A percentile compares a stretch with the other conserved stretches of the same genome.
These are phyloP conservation scores for Oemleria cerasiformis DNA, from an alignment of 306 rosid species.

Conservation along the genomic window DNA sequence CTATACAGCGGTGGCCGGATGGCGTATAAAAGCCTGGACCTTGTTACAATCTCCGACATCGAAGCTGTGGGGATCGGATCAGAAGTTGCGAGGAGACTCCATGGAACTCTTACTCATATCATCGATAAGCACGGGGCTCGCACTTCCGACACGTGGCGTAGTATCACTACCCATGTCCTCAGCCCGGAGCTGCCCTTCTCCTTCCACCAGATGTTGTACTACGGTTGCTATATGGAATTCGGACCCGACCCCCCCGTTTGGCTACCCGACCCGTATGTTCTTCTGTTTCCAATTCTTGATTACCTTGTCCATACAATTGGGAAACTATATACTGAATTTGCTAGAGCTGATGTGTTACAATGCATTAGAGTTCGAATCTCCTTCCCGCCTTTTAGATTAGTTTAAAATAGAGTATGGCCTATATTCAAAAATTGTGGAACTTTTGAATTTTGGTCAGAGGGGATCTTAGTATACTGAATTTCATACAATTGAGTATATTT, in stretches of 20 bases:
- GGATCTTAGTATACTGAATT: neutral
- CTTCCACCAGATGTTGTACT: conserved; percentile 78
- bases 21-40: conserved; percentile 50
- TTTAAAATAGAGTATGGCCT: too few relatives aligned
- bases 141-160: conserved; percentile 71
- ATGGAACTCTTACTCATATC: conserved; percentile 42
- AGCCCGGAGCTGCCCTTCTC: conserved; percentile 74
- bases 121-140: conserved; percentile 39
- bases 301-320: too few relatives aligned
- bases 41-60: conserved; percentile 53
- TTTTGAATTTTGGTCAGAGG: neutral
- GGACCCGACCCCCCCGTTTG: conserved; percentile 95
- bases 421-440: too few relatives aligned
- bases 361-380: too few relatives aligned
- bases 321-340: too few relatives aligned
- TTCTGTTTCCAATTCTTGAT: neutral
- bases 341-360: too few relatives aligned
- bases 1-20: conserved; percentile 19
- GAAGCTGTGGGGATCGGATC: conserved; percentile 50
- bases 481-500: neutral
- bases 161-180: conserved; percentile 52
- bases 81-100: conserved; percentile 44
- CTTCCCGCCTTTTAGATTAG: too few relatives aligned
- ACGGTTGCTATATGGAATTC: conserved; percentile 55
- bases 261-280: conserved; percentile 70